phyloP scores from a whole-genome alignment of 768 basidiomycete genomes.

The Lyophyllum atratum region DNA sequence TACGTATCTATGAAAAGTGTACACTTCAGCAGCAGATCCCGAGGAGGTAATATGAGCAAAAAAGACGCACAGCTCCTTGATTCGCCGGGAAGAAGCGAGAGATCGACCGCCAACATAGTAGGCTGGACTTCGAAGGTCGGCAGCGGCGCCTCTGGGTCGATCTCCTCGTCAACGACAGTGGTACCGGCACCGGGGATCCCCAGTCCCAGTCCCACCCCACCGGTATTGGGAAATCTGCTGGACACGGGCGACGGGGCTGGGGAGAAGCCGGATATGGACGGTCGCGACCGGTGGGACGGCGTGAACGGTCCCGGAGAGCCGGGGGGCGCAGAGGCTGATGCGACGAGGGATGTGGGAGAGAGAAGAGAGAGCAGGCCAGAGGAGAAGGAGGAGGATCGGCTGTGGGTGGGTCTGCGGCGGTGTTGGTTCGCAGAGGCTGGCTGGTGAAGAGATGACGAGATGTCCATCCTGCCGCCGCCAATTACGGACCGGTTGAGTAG shows the following conservation, averaged over 20 bases:
- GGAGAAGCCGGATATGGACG: constrained; percentile 9
- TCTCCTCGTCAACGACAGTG: constrained; percentile 36
- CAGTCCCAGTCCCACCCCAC: constrained; percentile 21
- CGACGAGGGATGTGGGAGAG: constrained; percentile 36
- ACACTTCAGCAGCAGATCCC: background rate
- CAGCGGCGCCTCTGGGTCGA: constrained; percentile 66
- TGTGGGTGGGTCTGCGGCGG: constrained; percentile 38
- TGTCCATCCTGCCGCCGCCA: constrained; percentile 83
- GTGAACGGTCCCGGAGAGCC: constrained; percentile 8
- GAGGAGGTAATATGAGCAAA: background rate
- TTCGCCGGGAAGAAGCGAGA: constrained; percentile 81
- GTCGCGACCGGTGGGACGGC: constrained; percentile 1
- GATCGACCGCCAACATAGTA: constrained; percentile 87
- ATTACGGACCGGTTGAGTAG: constrained; percentile 51
- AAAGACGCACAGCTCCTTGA: constrained; percentile 72
- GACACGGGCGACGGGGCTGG: constrained; percentile 16
- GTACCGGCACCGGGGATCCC: constrained; percentile 15
- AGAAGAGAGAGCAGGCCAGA: constrained; percentile 53
- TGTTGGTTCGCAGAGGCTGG: constrained; percentile 20
- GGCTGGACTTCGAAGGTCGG: constrained; percentile 88
- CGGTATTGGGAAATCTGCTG: constrained; percentile 7
- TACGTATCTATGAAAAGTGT: constrained; percentile 66
- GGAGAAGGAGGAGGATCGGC: constrained; percentile 53
- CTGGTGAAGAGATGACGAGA: constrained; percentile 47
- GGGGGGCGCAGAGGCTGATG: constrained; percentile 17